Conservation (phyloP, 1,139 yeast genomes). For the Nadsonia starkeyi-henricii region DNA sequence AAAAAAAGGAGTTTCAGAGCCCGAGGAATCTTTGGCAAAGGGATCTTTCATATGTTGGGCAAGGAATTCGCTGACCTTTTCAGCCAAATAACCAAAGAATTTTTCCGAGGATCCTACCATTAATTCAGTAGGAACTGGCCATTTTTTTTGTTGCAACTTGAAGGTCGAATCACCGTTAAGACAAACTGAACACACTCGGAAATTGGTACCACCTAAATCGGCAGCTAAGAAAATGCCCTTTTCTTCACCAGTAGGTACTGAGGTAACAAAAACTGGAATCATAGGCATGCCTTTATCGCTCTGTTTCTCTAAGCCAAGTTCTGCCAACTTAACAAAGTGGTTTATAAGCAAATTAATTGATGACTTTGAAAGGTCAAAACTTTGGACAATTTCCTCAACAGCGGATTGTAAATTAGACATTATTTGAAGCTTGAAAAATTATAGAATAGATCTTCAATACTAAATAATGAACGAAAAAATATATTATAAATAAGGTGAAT, state of each 20-base stretch:
- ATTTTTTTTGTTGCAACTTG: conserved; percentile 55
- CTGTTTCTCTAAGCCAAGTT: conserved; percentile 40
- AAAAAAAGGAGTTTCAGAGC: conserved; percentile 12
- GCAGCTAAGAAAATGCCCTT: conserved; percentile 68
- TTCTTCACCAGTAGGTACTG: conserved; percentile 71
- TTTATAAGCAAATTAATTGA: conserved; percentile 43
- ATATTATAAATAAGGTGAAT: too few relatives aligned
- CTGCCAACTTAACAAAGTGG: conserved; percentile 50
- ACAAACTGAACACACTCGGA: conserved; percentile 74
- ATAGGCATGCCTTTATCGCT: conserved; percentile 53
- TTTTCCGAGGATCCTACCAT: conserved; percentile 46
- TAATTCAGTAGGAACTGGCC: conserved; percentile 56
- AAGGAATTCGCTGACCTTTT: conserved; percentile 48
- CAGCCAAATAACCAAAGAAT: conserved; percentile 62
- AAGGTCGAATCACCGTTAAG: conserved; percentile 74
- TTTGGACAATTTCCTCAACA: not conserved
- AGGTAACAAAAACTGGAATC: conserved; percentile 78
- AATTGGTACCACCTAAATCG: conserved; percentile 78
- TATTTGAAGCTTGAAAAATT: too few relatives aligned
- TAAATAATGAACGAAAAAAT: too few relatives aligned
- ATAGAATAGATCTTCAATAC: too few relatives aligned
- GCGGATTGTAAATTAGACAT: not conserved
- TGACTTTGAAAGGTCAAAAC: not conserved
- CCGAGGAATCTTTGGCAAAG: conserved; percentile 7
- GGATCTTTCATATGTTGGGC: conserved; percentile 38